Conservation (phyloP, 805 yeast species). For the Saccharomycopsis javanensis region DNA sequence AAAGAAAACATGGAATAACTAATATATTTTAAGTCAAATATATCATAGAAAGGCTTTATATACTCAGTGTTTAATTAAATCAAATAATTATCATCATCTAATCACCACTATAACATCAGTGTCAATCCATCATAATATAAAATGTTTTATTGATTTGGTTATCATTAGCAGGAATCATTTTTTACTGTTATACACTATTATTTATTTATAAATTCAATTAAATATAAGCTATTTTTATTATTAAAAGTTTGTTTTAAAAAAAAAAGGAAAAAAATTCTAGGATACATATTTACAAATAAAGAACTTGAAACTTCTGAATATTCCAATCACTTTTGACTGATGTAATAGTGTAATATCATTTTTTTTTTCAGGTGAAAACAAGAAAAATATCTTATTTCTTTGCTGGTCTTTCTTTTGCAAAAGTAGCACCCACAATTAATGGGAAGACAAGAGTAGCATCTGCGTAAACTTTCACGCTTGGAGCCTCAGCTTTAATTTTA, state of each 20-base stretch:
- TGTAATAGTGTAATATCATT: too few species aligned
- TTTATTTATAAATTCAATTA: conserved; percentile 17
- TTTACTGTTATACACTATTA: conserved; percentile 15
- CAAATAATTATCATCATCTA: too few species aligned
- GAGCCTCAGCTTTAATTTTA: conserved; percentile 91
- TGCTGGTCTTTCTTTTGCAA: conserved; percentile 48
- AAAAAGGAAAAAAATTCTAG: conserved; percentile 9
- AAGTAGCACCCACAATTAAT: conserved; percentile 93
- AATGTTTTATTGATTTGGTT: not conserved
- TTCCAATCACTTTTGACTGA: not conserved
- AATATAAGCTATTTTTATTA: conserved; percentile 6
- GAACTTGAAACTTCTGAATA: not conserved
- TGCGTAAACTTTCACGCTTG: conserved; percentile 83
- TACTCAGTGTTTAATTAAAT: too few species aligned
- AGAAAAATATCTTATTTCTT: conserved; percentile 9
- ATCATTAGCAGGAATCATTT: not conserved
- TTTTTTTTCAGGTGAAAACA: too few species aligned
- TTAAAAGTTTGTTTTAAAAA: not conserved
- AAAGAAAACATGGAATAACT: too few species aligned
- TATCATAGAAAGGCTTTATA: too few species aligned
- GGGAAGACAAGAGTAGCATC: conserved; percentile 96
- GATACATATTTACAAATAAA: not conserved
- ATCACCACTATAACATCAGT: too few species aligned
- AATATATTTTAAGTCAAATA: too few species aligned
- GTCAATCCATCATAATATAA: too few species aligned